These are phyloP conservation scores for Boletus hoseneyae DNA, from an alignment of 1,284 basidiomycete genomes.

Conservation along the genomic window DNA sequence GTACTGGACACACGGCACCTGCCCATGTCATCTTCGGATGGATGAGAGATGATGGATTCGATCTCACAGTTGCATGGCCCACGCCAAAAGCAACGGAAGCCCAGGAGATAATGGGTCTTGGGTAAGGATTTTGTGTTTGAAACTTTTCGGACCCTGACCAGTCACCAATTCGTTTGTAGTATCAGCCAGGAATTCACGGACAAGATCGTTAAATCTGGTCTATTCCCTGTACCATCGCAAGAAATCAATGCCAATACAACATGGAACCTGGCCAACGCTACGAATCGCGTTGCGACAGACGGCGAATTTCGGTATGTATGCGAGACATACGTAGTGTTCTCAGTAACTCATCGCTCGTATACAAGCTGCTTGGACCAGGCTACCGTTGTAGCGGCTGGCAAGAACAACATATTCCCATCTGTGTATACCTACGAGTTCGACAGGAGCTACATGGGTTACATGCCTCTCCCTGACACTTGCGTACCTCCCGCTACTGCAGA, in stretches of 20 bases:
- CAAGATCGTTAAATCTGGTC: constrained; percentile 5
- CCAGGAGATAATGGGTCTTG: constrained; percentile 8
- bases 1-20: constrained; percentile 37
- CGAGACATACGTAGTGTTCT: too few species aligned
- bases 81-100: constrained; percentile 1
- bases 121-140: neutral
- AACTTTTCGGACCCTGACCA: neutral
- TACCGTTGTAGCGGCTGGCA: constrained; percentile 32
- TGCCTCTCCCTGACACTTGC: constrained; percentile 37
- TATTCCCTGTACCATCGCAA: constrained; percentile 2
- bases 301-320: constrained; percentile 9
- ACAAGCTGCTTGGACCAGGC: constrained; percentile 38
- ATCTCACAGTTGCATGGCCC: constrained; percentile 25
- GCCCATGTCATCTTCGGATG: constrained; percentile 48
- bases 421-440: constrained; percentile 40
- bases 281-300: constrained; percentile 4
- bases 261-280: constrained; percentile 10
- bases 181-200: constrained; percentile 5
- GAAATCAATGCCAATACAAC: constrained; percentile 4
- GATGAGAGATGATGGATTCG: constrained; percentile 40
- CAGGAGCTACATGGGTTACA: constrained; percentile 38
- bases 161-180: neutral
- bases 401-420: constrained; percentile 34
- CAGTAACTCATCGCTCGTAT: neutral
- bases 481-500: constrained; percentile 33